Percentiles rank a stretch among this genome's conserved stretches.
phyloP scores from a whole-genome alignment of 2,329 filamentous ascomycete species.

The Paraphoma chrysanthemicola region DNA sequence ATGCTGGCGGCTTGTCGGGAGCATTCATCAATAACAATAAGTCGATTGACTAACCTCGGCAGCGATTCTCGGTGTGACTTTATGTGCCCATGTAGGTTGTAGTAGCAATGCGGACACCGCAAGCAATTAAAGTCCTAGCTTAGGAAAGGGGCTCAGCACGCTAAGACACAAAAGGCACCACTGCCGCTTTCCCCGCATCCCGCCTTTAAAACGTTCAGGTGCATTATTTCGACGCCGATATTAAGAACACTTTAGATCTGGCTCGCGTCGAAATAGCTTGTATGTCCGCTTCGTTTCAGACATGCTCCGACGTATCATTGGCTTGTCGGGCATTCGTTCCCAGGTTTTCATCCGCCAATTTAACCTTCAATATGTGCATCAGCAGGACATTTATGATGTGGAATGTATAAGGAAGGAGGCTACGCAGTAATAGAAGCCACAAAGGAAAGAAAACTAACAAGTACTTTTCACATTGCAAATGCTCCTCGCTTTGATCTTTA shows the following conservation, averaged over 20 bases:
- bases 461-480: background rate
- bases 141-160: too few relatives aligned
- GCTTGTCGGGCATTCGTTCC: background rate
- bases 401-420: background rate
- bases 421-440: background rate
- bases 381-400: background rate
- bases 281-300: background rate
- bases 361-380: background rate
- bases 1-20: too few relatives aligned
- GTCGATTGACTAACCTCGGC: too few relatives aligned
- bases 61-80: too few relatives aligned
- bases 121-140: too few relatives aligned
- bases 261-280: background rate
- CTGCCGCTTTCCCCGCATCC: too few relatives aligned
- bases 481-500: slow-evolving; percentile 11
- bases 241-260: background rate
- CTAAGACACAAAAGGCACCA: too few relatives aligned
- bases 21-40: too few relatives aligned
- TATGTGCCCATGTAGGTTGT: too few relatives aligned
- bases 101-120: too few relatives aligned
- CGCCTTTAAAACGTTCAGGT: too few relatives aligned
- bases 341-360: background rate
- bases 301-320: background rate
- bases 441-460: background rate
- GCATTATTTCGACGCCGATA: background rate